phyloP scores from a whole-genome alignment of 2,329 filamentous ascomycete species.

The Aspergillus neotritici region DNA sequence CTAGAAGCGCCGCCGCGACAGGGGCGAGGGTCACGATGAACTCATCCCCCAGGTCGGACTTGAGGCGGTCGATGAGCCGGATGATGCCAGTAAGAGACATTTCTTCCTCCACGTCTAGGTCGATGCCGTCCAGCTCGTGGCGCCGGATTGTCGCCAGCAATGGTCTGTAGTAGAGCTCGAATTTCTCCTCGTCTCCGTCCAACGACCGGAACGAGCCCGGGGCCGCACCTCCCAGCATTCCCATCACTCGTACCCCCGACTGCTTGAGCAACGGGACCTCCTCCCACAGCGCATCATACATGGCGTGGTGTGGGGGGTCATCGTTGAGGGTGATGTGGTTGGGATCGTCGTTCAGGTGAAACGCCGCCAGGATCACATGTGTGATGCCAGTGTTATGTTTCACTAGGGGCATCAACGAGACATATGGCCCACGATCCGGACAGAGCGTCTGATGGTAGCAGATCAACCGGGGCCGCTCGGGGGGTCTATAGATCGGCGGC shows the following conservation, averaged over 20 bases:
- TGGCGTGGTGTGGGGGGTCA: slow-evolving; percentile 60
- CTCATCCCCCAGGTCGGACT: slow-evolving; percentile 42
- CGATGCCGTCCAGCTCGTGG: slow-evolving; percentile 62
- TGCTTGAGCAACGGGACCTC: slow-evolving; percentile 68
- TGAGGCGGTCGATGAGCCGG: slow-evolving; percentile 61
- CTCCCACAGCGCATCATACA: slow-evolving; percentile 69
- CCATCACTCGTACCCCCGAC: slow-evolving; percentile 71
- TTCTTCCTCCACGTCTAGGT: slow-evolving; percentile 74
- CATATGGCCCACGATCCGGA: slow-evolving; percentile 47
- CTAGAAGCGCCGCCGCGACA: slow-evolving; percentile 68
- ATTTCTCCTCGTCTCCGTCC: slow-evolving; percentile 54
- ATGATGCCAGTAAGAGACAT: slow-evolving; percentile 64
- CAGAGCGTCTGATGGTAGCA: slow-evolving; percentile 63
- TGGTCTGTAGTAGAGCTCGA: slow-evolving; percentile 68
- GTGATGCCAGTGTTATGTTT: slow-evolving; percentile 59
- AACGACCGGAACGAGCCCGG: slow-evolving; percentile 63
- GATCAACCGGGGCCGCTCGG: slow-evolving; percentile 34
- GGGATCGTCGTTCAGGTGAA: slow-evolving; percentile 70
- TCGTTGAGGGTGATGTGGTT: slow-evolving; percentile 73
- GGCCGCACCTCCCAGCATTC: slow-evolving; percentile 82
- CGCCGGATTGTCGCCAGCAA: slow-evolving; percentile 59
- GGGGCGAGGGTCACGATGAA: slow-evolving; percentile 80
- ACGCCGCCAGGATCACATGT: slow-evolving; percentile 78
- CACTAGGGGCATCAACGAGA: slow-evolving; percentile 59
- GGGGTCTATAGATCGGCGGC: slow-evolving; percentile 32